These are phyloP conservation scores for Colletotrichum horii DNA, from an alignment of 2,329 filamentous ascomycete genomes.

Conservation along the genomic window DNA sequence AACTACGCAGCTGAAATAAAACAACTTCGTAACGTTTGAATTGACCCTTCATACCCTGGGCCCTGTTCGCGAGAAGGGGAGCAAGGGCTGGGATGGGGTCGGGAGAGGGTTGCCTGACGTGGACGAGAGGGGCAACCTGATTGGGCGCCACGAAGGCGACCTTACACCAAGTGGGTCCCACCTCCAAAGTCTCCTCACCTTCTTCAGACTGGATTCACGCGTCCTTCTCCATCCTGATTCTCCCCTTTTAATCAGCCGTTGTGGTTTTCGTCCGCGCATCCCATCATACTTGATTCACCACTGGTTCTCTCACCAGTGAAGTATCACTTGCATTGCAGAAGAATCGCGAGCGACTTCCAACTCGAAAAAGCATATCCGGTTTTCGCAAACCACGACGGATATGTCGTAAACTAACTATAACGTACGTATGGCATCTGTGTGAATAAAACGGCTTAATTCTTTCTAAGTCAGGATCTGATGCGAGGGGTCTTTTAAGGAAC, in stretches of 20 bases:
- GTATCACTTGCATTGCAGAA: neutral
- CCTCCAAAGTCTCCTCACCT: neutral
- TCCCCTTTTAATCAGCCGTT: rapidly evolving
- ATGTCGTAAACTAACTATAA: too few species aligned
- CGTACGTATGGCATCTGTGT: too few species aligned
- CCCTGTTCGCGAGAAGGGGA: neutral
- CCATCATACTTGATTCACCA: rapidly evolving
- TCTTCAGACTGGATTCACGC: neutral
- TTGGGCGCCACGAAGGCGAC: neutral
- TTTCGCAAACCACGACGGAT: neutral
- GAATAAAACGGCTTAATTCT: too few species aligned
- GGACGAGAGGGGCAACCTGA: neutral
- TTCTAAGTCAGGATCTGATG: too few species aligned
- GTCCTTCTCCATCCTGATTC: rapidly evolving
- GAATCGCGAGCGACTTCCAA: rapidly evolving
- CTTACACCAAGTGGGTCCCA: neutral
- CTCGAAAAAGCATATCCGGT: neutral
- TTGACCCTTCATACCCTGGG: neutral
- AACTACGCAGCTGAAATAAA: neutral
- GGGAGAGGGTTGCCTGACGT: neutral
- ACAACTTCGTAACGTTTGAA: neutral
- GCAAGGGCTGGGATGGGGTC: neutral
- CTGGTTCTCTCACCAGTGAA: rapidly evolving
- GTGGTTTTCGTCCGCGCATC: rapidly evolving
- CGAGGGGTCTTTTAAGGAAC: too few species aligned